Evolutionary conservation across 352 stramenopile species (phyloP).

Genomic region (Globisporangium heterothallicum): DNA sequence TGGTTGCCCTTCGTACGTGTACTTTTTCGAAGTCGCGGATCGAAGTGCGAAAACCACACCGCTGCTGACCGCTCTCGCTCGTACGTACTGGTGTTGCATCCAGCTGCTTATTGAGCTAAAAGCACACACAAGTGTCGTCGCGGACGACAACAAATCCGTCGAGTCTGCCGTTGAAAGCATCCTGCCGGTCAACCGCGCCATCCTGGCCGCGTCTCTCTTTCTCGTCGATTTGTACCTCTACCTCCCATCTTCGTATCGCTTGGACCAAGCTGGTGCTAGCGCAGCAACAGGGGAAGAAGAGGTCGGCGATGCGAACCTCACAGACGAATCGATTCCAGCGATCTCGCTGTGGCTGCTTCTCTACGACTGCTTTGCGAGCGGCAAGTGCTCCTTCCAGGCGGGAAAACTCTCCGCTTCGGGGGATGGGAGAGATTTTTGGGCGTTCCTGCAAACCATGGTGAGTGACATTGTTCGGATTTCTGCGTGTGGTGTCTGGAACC

Average conservation of each 20-base stretch:
- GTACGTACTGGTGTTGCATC: constrained; percentile 57
- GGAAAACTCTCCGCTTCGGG: constrained; percentile 9
- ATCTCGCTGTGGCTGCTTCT: constrained; percentile 63
- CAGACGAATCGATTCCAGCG: constrained; percentile 18
- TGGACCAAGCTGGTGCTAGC: constrained; percentile 6
- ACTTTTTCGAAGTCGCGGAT: constrained; percentile 65
- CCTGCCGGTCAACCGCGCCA: constrained; percentile 37
- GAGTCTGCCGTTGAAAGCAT: constrained; percentile 12
- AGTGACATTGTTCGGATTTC: background rate
- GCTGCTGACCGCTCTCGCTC: constrained; percentile 45
- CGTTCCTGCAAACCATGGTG: constrained; percentile 45
- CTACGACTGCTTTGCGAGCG: constrained; percentile 27
- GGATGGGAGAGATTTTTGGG: constrained; percentile 45
- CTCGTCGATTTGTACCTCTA: constrained; percentile 70
- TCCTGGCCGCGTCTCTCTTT: constrained; percentile 53
- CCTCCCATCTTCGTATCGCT: constrained; percentile 52
- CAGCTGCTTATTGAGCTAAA: constrained; percentile 35
- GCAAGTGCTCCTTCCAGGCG: constrained; percentile 18
- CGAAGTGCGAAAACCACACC: constrained; percentile 41
- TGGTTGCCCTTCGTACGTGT: constrained; percentile 49
- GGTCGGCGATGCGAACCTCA: background rate
- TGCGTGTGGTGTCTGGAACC: background rate
- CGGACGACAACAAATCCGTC: background rate
- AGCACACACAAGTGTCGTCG: background rate
- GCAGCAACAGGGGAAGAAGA: background rate